Percentiles rank a stretch among this genome's conserved stretches.
Evolutionary conservation across 176 grass and related monocot species (phyloP).

Genomic region (Aegilops bicornis): DNA sequence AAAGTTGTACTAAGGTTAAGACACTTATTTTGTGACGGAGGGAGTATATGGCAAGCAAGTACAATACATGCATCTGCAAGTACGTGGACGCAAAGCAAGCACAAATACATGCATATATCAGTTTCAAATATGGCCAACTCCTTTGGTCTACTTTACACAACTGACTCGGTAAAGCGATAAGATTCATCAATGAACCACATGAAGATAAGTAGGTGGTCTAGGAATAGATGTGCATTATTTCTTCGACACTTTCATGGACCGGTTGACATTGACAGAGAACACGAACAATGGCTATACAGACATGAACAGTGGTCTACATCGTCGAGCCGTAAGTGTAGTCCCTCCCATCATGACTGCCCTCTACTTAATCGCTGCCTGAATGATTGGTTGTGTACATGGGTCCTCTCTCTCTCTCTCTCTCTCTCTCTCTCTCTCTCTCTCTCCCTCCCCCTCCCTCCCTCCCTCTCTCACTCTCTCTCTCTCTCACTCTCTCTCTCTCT

Average conservation of each 20-base stretch:
- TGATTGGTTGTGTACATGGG: slow-evolving; percentile 4
- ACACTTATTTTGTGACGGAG: too few relatives aligned
- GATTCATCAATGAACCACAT: slow-evolving; percentile 52
- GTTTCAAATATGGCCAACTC: slow-evolving; percentile 44
- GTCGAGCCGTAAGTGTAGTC: slow-evolving; percentile 39
- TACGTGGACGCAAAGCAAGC: neutral
- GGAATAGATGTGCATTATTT: slow-evolving; percentile 29
- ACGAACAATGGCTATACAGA: neutral
- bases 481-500: too few relatives aligned
- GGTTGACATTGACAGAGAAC: slow-evolving; percentile 14
- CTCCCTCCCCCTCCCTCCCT: too few relatives aligned
- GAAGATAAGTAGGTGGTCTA: slow-evolving; percentile 39
- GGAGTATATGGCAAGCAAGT: too few relatives aligned
- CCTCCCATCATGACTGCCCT: slow-evolving; percentile 39
- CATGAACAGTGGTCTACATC: slow-evolving; percentile 6
- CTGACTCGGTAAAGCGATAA: slow-evolving; percentile 40
- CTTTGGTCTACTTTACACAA: slow-evolving; percentile 20
- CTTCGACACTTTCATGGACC: neutral
- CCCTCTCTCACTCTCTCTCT: too few relatives aligned
- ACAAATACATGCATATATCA: neutral
- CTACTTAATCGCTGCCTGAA: slow-evolving; percentile 16
- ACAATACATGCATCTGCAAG: neutral
- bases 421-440: too few relatives aligned
- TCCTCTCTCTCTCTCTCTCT: neutral
- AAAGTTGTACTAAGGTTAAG: too few relatives aligned